Percentiles rank a stretch among this genome's conserved stretches.
phyloP scores from a whole-genome alignment of 1,284 basidiomycete species.

The Cerrena zonata region DNA sequence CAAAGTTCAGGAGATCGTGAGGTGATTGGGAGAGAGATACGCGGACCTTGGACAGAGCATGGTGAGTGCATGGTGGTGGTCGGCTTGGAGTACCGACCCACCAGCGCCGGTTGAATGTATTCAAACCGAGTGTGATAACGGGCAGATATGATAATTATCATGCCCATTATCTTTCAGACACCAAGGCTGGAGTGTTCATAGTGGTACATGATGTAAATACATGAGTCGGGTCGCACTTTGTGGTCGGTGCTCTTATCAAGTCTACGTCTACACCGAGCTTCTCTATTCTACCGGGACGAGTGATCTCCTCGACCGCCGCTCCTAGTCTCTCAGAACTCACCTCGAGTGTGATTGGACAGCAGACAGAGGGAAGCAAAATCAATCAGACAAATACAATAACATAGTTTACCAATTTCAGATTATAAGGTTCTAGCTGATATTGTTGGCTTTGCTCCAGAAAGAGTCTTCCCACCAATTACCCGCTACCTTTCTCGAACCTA shows the following conservation, averaged over 20 bases:
- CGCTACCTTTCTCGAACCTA: conserved; percentile 39
- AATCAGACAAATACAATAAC: neutral
- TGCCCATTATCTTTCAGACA: too few relatives aligned
- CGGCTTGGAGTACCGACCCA: neutral
- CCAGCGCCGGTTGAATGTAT: neutral
- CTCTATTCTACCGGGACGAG: too few relatives aligned
- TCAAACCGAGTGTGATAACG: neutral
- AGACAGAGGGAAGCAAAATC: neutral
- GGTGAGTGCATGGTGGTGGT: neutral
- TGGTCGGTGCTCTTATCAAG: too few relatives aligned
- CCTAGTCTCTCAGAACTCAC: too few relatives aligned
- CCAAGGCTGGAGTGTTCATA: too few relatives aligned
- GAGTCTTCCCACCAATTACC: conserved; percentile 52
- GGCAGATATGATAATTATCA: too few relatives aligned
- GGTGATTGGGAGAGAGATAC: neutral
- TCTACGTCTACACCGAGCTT: too few relatives aligned
- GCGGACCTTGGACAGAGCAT: neutral
- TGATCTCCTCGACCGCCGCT: too few relatives aligned
- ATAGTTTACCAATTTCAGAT: neutral
- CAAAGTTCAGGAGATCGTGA: neutral
- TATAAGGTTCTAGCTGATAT: neutral
- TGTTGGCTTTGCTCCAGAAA: conserved; percentile 41
- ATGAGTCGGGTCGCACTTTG: too few relatives aligned
- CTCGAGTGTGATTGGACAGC: neutral
- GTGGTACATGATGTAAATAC: too few relatives aligned